phyloP scores from a whole-genome alignment of 768 basidiomycete genomes.

The Austroboletus festivus region DNA sequence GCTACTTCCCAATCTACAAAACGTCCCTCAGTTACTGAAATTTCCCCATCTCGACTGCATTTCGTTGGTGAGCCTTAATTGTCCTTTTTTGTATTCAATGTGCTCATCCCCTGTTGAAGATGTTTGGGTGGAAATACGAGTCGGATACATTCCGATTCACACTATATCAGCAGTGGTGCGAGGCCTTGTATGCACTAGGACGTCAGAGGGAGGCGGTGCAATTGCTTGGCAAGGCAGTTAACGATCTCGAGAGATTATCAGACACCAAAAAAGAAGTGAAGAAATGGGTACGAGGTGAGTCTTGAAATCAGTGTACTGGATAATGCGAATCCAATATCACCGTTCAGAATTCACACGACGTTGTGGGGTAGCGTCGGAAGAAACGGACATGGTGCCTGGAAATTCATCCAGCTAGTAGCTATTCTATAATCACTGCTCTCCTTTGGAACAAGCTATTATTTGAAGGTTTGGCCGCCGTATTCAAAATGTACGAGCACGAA shows the following conservation, averaged over 20 bases:
- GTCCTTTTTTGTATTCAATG: background rate
- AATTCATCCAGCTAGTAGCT: too few species aligned
- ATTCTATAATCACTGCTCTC: too few species aligned
- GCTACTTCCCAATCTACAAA: background rate
- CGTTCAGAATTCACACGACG: too few species aligned
- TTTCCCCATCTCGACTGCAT: background rate
- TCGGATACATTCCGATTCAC: background rate
- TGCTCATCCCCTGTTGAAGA: background rate
- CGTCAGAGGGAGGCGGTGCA: background rate
- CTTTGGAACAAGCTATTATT: too few species aligned
- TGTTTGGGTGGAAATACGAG: background rate
- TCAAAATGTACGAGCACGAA: too few species aligned
- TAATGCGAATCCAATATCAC: too few species aligned
- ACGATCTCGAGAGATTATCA: background rate
- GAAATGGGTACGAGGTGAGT: background rate
- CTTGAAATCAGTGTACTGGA: too few species aligned
- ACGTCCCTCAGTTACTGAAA: background rate
- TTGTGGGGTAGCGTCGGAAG: too few species aligned
- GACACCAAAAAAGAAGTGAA: background rate
- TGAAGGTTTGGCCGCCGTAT: too few species aligned
- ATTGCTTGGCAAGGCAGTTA: background rate
- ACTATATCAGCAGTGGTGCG: background rate
- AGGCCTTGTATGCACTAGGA: background rate
- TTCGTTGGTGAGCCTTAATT: background rate
- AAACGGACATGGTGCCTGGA: too few species aligned